These are phyloP conservation scores for Macrolepiota dolichaula DNA, from an alignment of 768 basidiomycete species.

Conservation along the genomic window DNA sequence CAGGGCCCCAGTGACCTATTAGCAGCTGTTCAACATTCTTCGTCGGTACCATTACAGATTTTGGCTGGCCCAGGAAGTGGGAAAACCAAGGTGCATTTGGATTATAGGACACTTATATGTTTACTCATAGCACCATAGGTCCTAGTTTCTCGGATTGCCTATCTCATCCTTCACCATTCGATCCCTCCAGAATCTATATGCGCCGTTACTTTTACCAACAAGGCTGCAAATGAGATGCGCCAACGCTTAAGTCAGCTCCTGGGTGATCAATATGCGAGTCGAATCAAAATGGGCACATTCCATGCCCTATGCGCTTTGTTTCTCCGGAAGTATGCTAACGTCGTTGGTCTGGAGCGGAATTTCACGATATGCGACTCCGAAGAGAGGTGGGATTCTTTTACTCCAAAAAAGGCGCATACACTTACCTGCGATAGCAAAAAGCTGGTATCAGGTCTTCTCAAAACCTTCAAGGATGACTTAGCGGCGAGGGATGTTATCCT, in stretches of 20 bases:
- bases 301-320: constrained; percentile 74
- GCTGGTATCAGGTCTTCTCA: constrained; percentile 55
- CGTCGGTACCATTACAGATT: constrained; percentile 67
- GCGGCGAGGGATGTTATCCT: constrained; percentile 43
- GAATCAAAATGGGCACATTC: constrained; percentile 72
- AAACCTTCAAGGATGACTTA: constrained; percentile 48
- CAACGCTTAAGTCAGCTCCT: constrained; percentile 64
- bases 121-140: constrained; percentile 32
- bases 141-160: constrained; percentile 64
- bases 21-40: constrained; percentile 64
- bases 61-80: constrained; percentile 79
- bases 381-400: constrained; percentile 52
- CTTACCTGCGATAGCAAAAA: constrained; percentile 50
- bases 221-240: constrained; percentile 86
- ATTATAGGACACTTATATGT: background rate
- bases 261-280: constrained; percentile 51
- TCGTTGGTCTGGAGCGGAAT: constrained; percentile 61
- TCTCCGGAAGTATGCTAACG: constrained; percentile 58
- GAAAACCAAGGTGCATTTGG: constrained; percentile 50
- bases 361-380: constrained; percentile 84
- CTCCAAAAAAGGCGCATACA: background rate
- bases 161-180: constrained; percentile 53
- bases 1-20: background rate
- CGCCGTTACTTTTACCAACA: constrained; percentile 87
- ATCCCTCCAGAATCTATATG: constrained; percentile 60